Conservation (phyloP, 768 basidiomycete species). For the Termitomyces sp. region DNA sequence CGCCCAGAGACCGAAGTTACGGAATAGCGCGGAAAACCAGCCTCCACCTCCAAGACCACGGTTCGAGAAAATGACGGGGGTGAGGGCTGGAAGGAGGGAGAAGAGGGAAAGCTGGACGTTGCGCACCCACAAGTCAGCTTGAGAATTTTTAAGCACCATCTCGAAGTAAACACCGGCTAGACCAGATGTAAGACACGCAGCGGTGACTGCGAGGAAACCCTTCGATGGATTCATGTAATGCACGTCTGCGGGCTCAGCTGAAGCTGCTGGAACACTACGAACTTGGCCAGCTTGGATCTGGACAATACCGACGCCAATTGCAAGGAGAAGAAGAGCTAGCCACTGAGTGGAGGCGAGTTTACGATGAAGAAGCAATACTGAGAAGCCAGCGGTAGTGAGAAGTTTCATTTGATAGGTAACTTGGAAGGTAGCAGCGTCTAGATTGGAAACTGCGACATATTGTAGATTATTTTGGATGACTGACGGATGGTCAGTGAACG, state of each 20-base stretch:
- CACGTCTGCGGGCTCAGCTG: slow-evolving; percentile 20
- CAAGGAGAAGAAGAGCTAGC: slow-evolving; percentile 79
- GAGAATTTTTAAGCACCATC: slow-evolving; percentile 91
- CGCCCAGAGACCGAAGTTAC: slow-evolving; percentile 89
- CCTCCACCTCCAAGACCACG: slow-evolving; percentile 26
- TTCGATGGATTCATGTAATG: slow-evolving; percentile 75
- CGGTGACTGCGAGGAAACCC: slow-evolving; percentile 85
- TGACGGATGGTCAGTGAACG: slow-evolving; percentile 15
- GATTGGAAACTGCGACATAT: slow-evolving; percentile 89
- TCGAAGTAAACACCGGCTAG: slow-evolving; percentile 98
- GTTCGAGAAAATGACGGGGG: slow-evolving; percentile 64
- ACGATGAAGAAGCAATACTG: slow-evolving; percentile 75
- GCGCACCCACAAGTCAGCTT: slow-evolving; percentile 90
- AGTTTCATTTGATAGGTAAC: slow-evolving; percentile 98
- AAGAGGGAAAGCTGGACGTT: slow-evolving; percentile 96
- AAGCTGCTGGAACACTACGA: slow-evolving; percentile 13
- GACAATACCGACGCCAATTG: slow-evolving; percentile 84
- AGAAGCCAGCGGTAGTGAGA: slow-evolving; percentile 88
- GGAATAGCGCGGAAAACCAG: slow-evolving; percentile 55
- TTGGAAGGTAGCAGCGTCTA: slow-evolving; percentile 95
- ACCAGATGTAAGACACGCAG: slow-evolving; percentile 93
- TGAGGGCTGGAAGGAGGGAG: slow-evolving; percentile 83
- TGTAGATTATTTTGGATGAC: slow-evolving; percentile 95
- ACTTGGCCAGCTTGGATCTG: slow-evolving; percentile 64
- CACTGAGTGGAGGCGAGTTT: slow-evolving; percentile 73